phyloP scores from a whole-genome alignment of 1,284 basidiomycete species.

The Peniophora sp. region DNA sequence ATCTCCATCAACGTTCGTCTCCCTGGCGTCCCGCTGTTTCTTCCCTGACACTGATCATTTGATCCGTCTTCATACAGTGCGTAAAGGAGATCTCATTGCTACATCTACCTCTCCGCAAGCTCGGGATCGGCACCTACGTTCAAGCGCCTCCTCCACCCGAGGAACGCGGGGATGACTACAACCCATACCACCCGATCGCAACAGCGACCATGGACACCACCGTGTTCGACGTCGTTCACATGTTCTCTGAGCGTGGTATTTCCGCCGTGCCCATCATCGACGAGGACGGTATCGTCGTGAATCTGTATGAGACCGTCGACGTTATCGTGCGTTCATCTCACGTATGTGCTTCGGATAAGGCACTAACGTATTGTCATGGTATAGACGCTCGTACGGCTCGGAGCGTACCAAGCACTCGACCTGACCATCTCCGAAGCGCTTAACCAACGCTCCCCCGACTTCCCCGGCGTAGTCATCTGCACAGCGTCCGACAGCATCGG shows the following conservation, averaged over 20 bases:
- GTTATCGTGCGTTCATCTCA: conserved; percentile 72
- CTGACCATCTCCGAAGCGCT: conserved; percentile 93
- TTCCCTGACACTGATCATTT: not conserved
- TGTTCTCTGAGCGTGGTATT: conserved; percentile 95
- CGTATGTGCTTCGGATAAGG: conserved; percentile 4
- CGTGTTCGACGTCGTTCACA: conserved; percentile 97
- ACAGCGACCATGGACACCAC: conserved; percentile 89
- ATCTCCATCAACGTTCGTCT: conserved; percentile 87
- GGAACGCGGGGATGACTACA: conserved; percentile 38
- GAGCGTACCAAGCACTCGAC: conserved; percentile 91
- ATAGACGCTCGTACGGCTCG: conserved; percentile 92
- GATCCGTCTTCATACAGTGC: conserved; percentile 33
- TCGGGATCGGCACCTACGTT: conserved; percentile 94
- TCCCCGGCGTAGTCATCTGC: conserved; percentile 94
- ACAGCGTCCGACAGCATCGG: conserved; percentile 91
- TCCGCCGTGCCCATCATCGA: conserved; percentile 97
- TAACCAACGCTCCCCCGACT: conserved; percentile 86
- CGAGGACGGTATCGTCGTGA: conserved; percentile 88
- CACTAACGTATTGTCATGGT: conserved; percentile 1
- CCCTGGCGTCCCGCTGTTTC: conserved; percentile 2
- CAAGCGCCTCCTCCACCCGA: conserved; percentile 33
- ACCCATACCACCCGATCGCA: conserved; percentile 84
- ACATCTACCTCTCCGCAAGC: conserved; percentile 74
- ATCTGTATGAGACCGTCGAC: conserved; percentile 98
- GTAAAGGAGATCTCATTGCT: conserved; percentile 70